Conservation (phyloP, 257 asterid genomes). For the Parsonsia alboflavescens region DNA sequence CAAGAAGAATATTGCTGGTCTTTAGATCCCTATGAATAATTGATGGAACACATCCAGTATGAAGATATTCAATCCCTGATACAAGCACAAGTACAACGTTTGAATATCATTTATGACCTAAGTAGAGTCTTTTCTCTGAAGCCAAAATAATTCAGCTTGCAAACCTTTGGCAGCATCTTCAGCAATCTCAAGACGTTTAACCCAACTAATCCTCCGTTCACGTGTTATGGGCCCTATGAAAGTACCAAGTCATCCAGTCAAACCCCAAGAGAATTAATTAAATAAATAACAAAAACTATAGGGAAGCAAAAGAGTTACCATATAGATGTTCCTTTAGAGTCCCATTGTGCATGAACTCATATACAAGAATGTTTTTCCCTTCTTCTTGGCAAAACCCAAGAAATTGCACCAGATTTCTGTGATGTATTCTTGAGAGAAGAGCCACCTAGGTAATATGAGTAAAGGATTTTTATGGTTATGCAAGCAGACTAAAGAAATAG, state of each 20-base stretch:
- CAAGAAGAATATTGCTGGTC: conserved; percentile 94
- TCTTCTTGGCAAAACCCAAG: conserved; percentile 97
- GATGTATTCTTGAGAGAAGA: conserved; percentile 98
- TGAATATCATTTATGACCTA: not conserved
- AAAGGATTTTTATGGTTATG: not conserved
- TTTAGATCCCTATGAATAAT: conserved; percentile 93
- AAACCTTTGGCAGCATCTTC: conserved; percentile 95
- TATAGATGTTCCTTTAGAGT: conserved; percentile 93
- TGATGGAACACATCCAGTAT: conserved; percentile 94
- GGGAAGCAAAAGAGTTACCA: conserved; percentile 32
- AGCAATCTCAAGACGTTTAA: conserved; percentile 94
- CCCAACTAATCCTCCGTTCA: conserved; percentile 74
- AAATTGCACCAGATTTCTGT: conserved; percentile 90
- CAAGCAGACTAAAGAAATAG: conserved; percentile 3
- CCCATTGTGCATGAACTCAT: conserved; percentile 96
- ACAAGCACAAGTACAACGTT: conserved; percentile 14
- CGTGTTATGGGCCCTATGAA: conserved; percentile 56
- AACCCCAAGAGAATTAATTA: not conserved
- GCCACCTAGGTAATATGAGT: conserved; percentile 59
- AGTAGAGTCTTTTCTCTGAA: conserved; percentile 2
- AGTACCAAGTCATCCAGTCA: conserved; percentile 11
- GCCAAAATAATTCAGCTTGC: conserved; percentile 19
- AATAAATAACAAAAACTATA: not conserved
- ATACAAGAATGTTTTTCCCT: conserved; percentile 79
- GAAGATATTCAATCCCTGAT: conserved; percentile 97